Conservation (phyloP, 106 monocot species). For the Dactylorhiza incarnata region DNA sequence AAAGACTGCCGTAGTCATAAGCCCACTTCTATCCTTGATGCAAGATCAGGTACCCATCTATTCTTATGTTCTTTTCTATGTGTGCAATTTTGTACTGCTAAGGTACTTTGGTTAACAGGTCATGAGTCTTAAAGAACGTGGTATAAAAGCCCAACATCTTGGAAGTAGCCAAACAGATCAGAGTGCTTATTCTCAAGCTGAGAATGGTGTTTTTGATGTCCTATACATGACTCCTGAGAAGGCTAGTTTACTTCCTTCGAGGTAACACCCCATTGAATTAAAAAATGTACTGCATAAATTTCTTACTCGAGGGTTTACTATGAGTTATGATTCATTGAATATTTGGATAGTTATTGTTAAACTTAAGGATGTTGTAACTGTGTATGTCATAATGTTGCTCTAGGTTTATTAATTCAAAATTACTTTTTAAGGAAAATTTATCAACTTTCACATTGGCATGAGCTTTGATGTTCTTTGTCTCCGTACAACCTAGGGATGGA, state of each 20-base stretch:
- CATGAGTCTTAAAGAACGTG: conserved; percentile 75
- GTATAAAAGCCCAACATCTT: conserved; percentile 79
- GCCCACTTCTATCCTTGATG: conserved; percentile 89
- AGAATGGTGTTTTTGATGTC: conserved; percentile 64
- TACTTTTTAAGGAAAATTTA: neutral
- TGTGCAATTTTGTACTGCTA: neutral
- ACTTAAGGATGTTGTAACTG: neutral
- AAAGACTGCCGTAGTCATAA: conserved; percentile 82
- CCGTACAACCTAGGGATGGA: neutral
- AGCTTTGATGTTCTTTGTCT: neutral
- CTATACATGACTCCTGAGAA: conserved; percentile 99
- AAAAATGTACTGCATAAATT: neutral
- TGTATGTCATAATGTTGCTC: neutral
- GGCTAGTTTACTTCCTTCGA: conserved; percentile 63
- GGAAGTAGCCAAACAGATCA: conserved; percentile 70
- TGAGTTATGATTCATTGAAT: neutral
- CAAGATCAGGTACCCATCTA: conserved; percentile 79
- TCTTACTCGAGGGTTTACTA: neutral
- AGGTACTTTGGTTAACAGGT: conserved; percentile 38
- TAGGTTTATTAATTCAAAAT: neutral
- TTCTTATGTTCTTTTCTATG: neutral
- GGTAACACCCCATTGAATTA: conserved; percentile 26
- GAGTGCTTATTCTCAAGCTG: conserved; percentile 36
- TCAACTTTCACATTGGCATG: neutral
- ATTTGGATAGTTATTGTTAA: neutral